A percentile compares a stretch with the other conserved stretches of the same genome.
phyloP scores from a whole-genome alignment of 2,329 filamentous ascomycete species.

The Cercospora sp. region DNA sequence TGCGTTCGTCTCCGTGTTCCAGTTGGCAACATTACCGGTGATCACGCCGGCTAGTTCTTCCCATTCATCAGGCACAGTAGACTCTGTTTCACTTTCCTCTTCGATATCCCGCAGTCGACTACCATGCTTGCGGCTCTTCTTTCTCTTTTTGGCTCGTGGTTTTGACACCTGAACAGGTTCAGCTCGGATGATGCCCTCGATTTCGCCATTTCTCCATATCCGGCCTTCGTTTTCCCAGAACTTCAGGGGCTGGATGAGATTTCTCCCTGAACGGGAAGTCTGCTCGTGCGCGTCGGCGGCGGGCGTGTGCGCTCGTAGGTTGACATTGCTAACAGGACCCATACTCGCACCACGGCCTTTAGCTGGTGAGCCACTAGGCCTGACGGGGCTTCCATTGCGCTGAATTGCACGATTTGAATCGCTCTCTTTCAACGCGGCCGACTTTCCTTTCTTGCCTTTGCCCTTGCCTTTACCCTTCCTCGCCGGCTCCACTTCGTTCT shows the following conservation, averaged over 20 bases:
- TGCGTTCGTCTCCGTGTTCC: constrained; percentile 40
- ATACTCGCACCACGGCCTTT: constrained; percentile 29
- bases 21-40: constrained; percentile 63
- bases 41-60: constrained; percentile 67
- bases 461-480: constrained; percentile 20
- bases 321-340: constrained; percentile 39
- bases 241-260: constrained; percentile 73
- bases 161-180: constrained; percentile 56
- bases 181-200: constrained; percentile 75
- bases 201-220: constrained; percentile 65
- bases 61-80: constrained; percentile 64
- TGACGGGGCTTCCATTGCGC: constrained; percentile 24
- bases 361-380: constrained; percentile 26
- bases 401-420: constrained; percentile 29
- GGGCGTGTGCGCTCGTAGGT: constrained; percentile 42
- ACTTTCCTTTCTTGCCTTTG: constrained; percentile 24
- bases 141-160: constrained; percentile 31
- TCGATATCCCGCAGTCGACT: constrained; percentile 39
- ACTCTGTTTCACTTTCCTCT: constrained; percentile 53
- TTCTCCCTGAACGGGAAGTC: constrained; percentile 74
- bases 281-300: constrained; percentile 54
- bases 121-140: constrained; percentile 39
- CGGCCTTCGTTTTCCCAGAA: constrained; percentile 85
- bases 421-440: constrained; percentile 25
- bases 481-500: constrained; percentile 14